phyloP scores from a whole-genome alignment of 495 filamentous ascomycete species.

The Talaromyces stipitatus region DNA sequence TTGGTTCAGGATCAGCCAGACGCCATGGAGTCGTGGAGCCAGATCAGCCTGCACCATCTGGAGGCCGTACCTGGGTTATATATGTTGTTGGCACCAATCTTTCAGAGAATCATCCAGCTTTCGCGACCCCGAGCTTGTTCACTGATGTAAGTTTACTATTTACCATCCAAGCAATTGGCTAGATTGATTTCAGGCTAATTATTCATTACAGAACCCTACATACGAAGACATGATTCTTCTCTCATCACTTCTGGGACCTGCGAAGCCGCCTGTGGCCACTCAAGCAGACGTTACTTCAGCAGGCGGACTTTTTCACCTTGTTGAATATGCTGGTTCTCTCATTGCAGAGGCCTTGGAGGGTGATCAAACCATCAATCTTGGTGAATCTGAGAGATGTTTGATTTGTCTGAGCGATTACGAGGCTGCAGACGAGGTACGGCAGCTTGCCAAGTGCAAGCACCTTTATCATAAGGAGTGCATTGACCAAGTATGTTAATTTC shows the following conservation, averaged over 20 bases:
- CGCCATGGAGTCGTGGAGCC: conserved; percentile 63
- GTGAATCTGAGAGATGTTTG: conserved; percentile 56
- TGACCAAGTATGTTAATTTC: conserved; percentile 52
- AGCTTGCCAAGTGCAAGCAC: conserved; percentile 60
- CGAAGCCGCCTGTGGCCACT: conserved; percentile 65
- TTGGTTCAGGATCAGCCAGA: conserved; percentile 55
- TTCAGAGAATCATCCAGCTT: conserved; percentile 68
- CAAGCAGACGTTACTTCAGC: conserved; percentile 60
- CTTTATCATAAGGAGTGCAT: conserved; percentile 70
- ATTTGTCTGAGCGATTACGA: conserved; percentile 71
- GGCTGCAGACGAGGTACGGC: conserved; percentile 52
- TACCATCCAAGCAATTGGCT: background rate
- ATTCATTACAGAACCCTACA: conserved; percentile 50
- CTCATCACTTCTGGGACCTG: conserved; percentile 63
- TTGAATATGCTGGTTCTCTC: conserved; percentile 37
- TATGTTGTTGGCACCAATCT: conserved; percentile 73
- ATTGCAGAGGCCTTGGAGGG: conserved; percentile 45
- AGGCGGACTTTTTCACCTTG: conserved; percentile 49
- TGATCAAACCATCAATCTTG: conserved; percentile 38
- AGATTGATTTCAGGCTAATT: conserved; percentile 10
- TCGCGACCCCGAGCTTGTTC: conserved; percentile 69
- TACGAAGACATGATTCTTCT: conserved; percentile 76
- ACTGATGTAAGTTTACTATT: conserved; percentile 49
- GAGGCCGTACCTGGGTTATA: conserved; percentile 66
- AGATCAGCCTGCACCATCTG: conserved; percentile 42